Percentiles rank a stretch among this genome's conserved stretches.
Evolutionary conservation across 2,329 filamentous ascomycete genomes (phyloP).

Genomic region (Fusarium temperatum): DNA sequence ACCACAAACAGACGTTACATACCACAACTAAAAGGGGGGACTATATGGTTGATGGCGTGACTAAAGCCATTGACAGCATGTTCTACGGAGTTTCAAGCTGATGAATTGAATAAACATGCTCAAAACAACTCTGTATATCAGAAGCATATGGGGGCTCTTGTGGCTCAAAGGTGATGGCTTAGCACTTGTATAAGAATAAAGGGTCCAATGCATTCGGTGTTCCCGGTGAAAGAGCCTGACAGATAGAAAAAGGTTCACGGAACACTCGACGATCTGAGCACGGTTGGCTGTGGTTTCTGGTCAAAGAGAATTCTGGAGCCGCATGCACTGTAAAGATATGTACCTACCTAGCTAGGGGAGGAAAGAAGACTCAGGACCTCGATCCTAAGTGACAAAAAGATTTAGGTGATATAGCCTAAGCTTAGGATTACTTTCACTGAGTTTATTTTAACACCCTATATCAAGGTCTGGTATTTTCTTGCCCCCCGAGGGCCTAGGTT

Average conservation of each 20-base stretch:
- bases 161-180: not conserved
- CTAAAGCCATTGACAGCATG: not conserved
- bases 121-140: not conserved
- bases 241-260: not conserved
- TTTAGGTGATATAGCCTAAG: too few relatives aligned
- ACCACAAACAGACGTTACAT: not conserved
- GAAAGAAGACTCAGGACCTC: too few relatives aligned
- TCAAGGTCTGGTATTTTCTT: too few relatives aligned
- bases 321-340: not conserved
- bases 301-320: slow-evolving; percentile 1
- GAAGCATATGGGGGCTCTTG: not conserved
- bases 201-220: not conserved
- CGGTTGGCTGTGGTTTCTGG: not conserved
- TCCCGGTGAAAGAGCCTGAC: slow-evolving; percentile 5
- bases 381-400: too few relatives aligned
- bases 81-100: not conserved
- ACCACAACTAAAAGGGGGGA: not conserved
- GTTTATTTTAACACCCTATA: too few relatives aligned
- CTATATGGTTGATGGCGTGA: not conserved
- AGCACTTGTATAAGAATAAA: not conserved
- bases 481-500: not conserved
- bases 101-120: not conserved
- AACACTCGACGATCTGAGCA: not conserved
- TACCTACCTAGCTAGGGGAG: too few relatives aligned
- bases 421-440: too few relatives aligned